These are phyloP conservation scores for Epicoccum sorghinum DNA, from an alignment of 2,329 filamentous ascomycete genomes.

Conservation along the genomic window DNA sequence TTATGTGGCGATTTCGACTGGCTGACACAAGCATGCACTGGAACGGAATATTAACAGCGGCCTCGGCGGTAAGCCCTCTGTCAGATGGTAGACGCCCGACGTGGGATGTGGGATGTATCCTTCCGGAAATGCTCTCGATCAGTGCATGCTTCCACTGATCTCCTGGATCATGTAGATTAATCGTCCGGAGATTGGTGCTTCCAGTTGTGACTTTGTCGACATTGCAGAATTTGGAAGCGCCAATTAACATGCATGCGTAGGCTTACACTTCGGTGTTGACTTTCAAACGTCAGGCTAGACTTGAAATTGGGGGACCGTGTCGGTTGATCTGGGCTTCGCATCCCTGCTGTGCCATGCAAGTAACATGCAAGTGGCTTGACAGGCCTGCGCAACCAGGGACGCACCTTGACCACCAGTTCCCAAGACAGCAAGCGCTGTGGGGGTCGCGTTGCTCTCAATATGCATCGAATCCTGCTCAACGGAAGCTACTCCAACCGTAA, in stretches of 20 bases:
- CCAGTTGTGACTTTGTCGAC: constrained; percentile 9
- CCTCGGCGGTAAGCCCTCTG: constrained; percentile 18
- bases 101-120: constrained; percentile 3
- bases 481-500: neutral
- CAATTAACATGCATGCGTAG: constrained; percentile 3
- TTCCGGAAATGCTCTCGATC: constrained; percentile 16
- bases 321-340: constrained; percentile 30
- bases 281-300: constrained; percentile 3
- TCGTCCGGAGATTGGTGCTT: neutral
- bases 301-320: constrained; percentile 11
- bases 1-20: constrained; percentile 13
- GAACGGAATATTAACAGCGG: constrained; percentile 16
- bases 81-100: constrained; percentile 1
- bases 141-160: constrained; percentile 20
- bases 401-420: constrained; percentile 24
- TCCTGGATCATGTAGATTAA: constrained; percentile 1
- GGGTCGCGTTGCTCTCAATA: constrained; percentile 11
- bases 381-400: constrained; percentile 29
- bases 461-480: constrained; percentile 1
- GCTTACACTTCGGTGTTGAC: constrained; percentile 2
- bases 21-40: constrained; percentile 10
- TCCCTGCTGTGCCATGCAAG: constrained; percentile 31
- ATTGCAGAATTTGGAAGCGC: constrained; percentile 17
- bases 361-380: constrained; percentile 34
- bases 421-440: constrained; percentile 25